These are phyloP conservation scores for Trichophyton benhamiae DNA, from an alignment of 2,329 filamentous ascomycete genomes.

Conservation along the genomic window DNA sequence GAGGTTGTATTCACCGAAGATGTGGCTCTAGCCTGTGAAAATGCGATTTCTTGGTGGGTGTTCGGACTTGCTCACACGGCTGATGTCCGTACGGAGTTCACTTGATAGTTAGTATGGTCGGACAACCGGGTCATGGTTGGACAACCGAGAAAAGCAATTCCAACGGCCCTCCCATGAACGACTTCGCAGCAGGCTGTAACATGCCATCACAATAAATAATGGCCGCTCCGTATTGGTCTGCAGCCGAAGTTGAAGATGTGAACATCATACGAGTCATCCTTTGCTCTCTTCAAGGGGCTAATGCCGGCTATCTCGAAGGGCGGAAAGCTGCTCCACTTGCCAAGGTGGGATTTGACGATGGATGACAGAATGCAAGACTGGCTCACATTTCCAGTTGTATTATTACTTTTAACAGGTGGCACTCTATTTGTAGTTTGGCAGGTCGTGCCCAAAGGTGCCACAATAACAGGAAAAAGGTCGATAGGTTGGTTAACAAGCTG, in stretches of 20 bases:
- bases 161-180: background rate
- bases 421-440: background rate
- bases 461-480: background rate
- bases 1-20: background rate
- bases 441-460: background rate
- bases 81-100: background rate
- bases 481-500: too few species aligned
- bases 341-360: background rate
- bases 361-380: background rate
- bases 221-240: too few species aligned
- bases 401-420: too few species aligned
- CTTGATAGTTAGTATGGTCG: background rate
- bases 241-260: too few species aligned
- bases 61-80: background rate
- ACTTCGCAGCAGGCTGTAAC: too few species aligned
- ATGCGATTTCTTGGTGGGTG: background rate
- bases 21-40: background rate
- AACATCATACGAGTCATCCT: too few species aligned
- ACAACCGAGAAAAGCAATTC: background rate
- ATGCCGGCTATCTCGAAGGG: constrained; percentile 1
- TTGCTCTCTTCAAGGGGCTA: background rate
- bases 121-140: background rate
- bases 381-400: background rate
- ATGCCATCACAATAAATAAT: too few species aligned
- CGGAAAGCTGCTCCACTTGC: background rate